Evolutionary conservation across 2,329 filamentous ascomycete species (phyloP).

Genomic region (Colletotrichum sp.): DNA sequence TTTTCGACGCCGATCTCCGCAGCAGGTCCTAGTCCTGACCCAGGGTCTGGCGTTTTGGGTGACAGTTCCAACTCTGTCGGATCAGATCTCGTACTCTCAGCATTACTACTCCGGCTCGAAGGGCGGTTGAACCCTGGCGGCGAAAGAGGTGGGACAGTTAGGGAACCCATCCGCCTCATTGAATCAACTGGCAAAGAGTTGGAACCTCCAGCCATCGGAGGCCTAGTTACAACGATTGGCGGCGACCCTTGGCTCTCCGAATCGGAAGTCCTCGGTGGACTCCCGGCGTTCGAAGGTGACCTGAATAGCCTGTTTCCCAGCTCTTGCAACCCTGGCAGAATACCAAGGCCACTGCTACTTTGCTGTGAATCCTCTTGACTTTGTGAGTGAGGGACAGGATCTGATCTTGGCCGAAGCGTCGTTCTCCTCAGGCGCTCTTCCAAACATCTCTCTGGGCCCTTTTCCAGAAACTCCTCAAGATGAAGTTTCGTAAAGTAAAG

Average conservation of each 20-base stretch:
- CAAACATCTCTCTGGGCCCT: constrained; percentile 60
- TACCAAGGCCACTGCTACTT: not conserved
- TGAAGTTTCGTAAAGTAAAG: constrained; percentile 56
- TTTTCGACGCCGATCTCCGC: not conserved
- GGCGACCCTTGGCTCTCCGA: constrained; percentile 29
- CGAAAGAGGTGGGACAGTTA: constrained; percentile 35
- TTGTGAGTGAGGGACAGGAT: not conserved
- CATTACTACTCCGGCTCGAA: constrained; percentile 30
- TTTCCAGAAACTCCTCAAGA: constrained; percentile 58
- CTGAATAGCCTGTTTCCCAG: not conserved
- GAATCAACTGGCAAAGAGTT: not conserved
- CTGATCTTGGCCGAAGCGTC: constrained; percentile 9
- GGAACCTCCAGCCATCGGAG: constrained; percentile 25
- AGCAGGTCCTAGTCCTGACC: not conserved
- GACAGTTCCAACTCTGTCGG: constrained; percentile 28
- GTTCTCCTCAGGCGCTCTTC: constrained; percentile 51
- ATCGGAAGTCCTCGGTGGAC: constrained; percentile 12
- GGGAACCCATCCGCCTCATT: constrained; percentile 25
- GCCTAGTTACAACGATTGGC: constrained; percentile 41
- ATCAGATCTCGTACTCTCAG: constrained; percentile 34
- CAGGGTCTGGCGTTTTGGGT: constrained; percentile 17
- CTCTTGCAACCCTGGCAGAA: not conserved
- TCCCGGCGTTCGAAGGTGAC: not conserved
- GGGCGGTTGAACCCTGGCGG: constrained; percentile 32
- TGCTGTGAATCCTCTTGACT: not conserved